Percentiles rank a stretch among this genome's conserved stretches.
phyloP scores from a whole-genome alignment of 257 asterid species.

The Solanum microdontum region DNA sequence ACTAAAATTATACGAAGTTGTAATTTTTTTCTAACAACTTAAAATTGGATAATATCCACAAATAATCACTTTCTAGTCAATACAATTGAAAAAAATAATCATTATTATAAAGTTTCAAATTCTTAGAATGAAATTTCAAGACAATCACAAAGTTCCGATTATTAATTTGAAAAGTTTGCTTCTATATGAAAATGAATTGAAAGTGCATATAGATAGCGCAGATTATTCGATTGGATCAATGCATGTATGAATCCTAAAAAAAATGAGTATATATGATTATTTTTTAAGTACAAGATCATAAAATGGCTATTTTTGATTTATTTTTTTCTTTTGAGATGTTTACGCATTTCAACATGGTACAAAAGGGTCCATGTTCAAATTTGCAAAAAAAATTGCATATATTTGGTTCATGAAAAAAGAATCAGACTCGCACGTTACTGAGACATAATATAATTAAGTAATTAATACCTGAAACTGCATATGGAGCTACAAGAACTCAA shows the following conservation, averaged over 20 bases:
- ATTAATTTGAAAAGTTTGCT: neutral
- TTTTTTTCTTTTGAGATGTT: neutral
- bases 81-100: neutral
- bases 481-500: constrained; percentile 45
- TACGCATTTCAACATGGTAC: neutral
- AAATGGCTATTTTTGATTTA: neutral
- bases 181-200: too few relatives aligned
- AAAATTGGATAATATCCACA: neutral
- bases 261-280: too few relatives aligned
- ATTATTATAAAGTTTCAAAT: neutral
- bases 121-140: neutral
- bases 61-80: neutral
- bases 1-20: neutral
- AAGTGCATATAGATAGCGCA: neutral
- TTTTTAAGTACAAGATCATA: neutral
- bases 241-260: neutral
- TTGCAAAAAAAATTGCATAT: neutral
- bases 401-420: neutral
- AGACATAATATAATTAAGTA: neutral
- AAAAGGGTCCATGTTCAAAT: neutral
- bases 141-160: neutral
- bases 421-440: rapidly evolving
- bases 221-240: neutral
- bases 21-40: too few relatives aligned
- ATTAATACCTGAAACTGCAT: constrained; percentile 30